A percentile compares a stretch with the other conserved stretches of the same genome.
Conservation (phyloP, 768 basidiomycete species). For the Agaricus blazei region DNA sequence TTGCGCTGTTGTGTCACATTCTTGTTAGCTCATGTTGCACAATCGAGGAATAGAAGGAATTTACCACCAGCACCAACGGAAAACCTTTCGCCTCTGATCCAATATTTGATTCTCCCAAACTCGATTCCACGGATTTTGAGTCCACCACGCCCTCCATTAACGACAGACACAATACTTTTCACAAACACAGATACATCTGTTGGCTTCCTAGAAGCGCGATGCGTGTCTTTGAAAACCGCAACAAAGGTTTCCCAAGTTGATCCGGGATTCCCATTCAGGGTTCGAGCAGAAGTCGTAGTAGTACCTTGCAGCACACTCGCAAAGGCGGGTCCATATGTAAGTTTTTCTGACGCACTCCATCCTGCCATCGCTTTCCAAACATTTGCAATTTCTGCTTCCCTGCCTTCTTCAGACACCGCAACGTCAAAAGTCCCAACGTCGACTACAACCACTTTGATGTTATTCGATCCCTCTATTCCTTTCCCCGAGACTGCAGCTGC, state of each 20-base stretch:
- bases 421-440: constrained; percentile 64
- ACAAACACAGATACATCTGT: constrained; percentile 56
- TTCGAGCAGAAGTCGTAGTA: constrained; percentile 17
- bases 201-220: constrained; percentile 42
- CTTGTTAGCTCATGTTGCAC: constrained; percentile 1
- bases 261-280: constrained; percentile 9
- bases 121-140: constrained; percentile 39
- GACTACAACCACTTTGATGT: constrained; percentile 63
- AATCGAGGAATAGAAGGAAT: constrained; percentile 14
- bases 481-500: constrained; percentile 50
- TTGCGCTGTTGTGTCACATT: constrained; percentile 37
- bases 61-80: constrained; percentile 78
- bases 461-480: constrained; percentile 49
- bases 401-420: constrained; percentile 15
- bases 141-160: constrained; percentile 49
- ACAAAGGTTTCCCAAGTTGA: constrained; percentile 24
- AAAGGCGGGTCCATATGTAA: constrained; percentile 70
- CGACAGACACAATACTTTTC: constrained; percentile 51
- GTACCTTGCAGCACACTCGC: constrained; percentile 36
- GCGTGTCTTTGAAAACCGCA: constrained; percentile 31
- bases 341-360: constrained; percentile 72
- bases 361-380: constrained; percentile 52
- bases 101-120: constrained; percentile 46
- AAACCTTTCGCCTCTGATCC: constrained; percentile 63
- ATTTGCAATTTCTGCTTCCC: constrained; percentile 20